Conservation (phyloP, 1,139 yeast species). For the Lodderomyces margitis region DNA sequence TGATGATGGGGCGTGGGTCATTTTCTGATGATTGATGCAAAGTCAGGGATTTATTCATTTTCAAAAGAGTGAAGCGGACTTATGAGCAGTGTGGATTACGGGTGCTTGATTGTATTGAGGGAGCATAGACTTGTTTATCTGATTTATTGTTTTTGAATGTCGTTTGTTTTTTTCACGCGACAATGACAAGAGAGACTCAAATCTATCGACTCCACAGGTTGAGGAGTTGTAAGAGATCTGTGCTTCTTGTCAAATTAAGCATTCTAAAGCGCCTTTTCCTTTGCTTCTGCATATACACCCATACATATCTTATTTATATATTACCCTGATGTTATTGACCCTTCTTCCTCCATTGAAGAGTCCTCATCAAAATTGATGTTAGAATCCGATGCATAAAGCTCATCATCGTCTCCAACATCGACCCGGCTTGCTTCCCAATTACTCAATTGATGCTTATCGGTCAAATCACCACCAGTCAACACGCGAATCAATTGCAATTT, state of each 20-base stretch:
- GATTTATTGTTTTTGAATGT: background rate
- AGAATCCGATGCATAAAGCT: constrained; percentile 2
- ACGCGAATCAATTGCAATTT: constrained; percentile 57
- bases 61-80: too few relatives aligned
- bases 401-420: constrained; percentile 19
- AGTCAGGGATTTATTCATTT: background rate
- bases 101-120: too few relatives aligned
- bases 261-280: too few relatives aligned
- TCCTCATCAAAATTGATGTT: background rate
- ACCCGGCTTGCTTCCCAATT: constrained; percentile 39
- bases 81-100: too few relatives aligned
- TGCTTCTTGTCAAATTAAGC: too few relatives aligned
- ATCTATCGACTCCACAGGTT: too few relatives aligned
- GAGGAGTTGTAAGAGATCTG: too few relatives aligned
- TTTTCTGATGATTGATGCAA: background rate
- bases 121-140: too few relatives aligned
- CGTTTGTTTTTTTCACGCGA: too few relatives aligned
- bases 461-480: constrained; percentile 55
- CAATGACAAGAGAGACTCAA: too few relatives aligned
- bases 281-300: too few relatives aligned
- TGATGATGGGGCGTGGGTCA: background rate
- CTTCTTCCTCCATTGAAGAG: constrained; percentile 1
- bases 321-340: background rate
- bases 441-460: constrained; percentile 28
- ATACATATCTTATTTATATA: too few relatives aligned